Conservation (phyloP, 2,329 filamentous ascomycete genomes). For the Arthrobotrys sinensis region DNA sequence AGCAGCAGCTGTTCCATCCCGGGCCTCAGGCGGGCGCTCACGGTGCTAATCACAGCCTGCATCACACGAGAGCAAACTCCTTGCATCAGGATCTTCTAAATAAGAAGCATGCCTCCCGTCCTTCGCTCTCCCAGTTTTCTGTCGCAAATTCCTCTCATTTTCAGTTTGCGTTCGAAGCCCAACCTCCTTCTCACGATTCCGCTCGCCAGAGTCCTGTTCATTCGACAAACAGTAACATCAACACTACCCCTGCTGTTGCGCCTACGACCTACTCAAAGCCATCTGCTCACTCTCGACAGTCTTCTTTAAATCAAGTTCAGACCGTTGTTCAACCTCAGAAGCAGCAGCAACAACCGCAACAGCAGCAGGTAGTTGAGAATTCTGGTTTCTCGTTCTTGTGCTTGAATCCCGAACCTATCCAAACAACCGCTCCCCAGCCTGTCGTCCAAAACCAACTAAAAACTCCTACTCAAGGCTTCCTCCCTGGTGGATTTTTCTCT, state of each 20-base stretch:
- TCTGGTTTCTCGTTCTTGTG: constrained; percentile 49
- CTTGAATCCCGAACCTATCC: constrained; percentile 53
- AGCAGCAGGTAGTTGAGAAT: constrained; percentile 26
- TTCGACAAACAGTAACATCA: constrained; percentile 26
- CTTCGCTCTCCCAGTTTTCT: constrained; percentile 54
- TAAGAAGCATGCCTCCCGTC: constrained; percentile 52
- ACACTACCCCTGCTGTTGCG: constrained; percentile 24
- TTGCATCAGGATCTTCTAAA: constrained; percentile 40
- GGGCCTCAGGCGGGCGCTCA: constrained; percentile 28
- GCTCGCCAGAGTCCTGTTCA: constrained; percentile 21
- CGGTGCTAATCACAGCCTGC: constrained; percentile 47
- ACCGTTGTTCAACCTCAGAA: constrained; percentile 12
- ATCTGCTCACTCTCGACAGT: constrained; percentile 51
- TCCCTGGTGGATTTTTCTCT: constrained; percentile 64
- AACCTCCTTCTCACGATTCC: constrained; percentile 47
- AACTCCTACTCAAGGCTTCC: constrained; percentile 35
- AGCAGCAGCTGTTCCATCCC: constrained; percentile 41
- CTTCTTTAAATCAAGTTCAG: constrained; percentile 36
- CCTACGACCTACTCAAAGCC: constrained; percentile 8
- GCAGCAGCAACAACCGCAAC: constrained; percentile 30
- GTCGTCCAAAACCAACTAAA: constrained; percentile 38
- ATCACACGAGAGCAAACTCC: constrained; percentile 55
- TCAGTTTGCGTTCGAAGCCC: constrained; percentile 58
- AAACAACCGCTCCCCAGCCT: constrained; percentile 20
- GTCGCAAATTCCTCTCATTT: constrained; percentile 50